These are phyloP conservation scores for Aspergillus quadricinctus DNA, from an alignment of 2,329 filamentous ascomycete genomes.

Conservation along the genomic window DNA sequence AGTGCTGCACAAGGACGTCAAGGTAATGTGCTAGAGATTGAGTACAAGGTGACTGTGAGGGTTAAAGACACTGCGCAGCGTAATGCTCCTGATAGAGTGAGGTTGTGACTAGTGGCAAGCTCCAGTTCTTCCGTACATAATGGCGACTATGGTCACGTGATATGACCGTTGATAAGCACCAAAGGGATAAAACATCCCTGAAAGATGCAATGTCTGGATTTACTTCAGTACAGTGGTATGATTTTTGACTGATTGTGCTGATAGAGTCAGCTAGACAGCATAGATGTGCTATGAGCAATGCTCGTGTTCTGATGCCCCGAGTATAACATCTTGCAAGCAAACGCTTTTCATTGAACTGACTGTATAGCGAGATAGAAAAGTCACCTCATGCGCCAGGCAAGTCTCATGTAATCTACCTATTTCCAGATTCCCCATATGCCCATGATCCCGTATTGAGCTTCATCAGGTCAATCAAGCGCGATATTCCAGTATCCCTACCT, in stretches of 20 bases:
- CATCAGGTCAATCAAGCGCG: slow-evolving; percentile 14
- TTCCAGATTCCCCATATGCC: slow-evolving; percentile 20
- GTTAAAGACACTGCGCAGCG: background rate
- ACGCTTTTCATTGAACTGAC: slow-evolving; percentile 13
- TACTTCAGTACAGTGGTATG: too few relatives aligned
- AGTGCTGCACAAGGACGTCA: too few relatives aligned
- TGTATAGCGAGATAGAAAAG: slow-evolving; percentile 19
- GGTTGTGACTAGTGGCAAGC: background rate
- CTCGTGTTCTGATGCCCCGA: background rate
- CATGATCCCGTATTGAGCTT: slow-evolving; percentile 20
- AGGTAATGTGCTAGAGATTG: background rate
- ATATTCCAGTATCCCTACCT: slow-evolving; percentile 15
- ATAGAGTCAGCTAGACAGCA: too few relatives aligned
- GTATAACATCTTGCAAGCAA: background rate
- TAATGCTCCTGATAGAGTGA: background rate
- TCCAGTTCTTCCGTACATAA: background rate
- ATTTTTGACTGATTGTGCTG: too few relatives aligned
- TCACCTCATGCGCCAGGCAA: slow-evolving; percentile 16
- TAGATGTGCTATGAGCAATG: background rate
- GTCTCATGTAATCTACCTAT: slow-evolving; percentile 14
- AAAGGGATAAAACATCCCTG: too few relatives aligned
- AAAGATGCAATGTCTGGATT: too few relatives aligned
- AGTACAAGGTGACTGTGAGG: background rate
- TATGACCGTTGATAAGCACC: background rate
- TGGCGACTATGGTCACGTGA: background rate